Evolutionary conservation across 192 early-diverging fungal genomes (phyloP).

Genomic region (Backusella australiensis): DNA sequence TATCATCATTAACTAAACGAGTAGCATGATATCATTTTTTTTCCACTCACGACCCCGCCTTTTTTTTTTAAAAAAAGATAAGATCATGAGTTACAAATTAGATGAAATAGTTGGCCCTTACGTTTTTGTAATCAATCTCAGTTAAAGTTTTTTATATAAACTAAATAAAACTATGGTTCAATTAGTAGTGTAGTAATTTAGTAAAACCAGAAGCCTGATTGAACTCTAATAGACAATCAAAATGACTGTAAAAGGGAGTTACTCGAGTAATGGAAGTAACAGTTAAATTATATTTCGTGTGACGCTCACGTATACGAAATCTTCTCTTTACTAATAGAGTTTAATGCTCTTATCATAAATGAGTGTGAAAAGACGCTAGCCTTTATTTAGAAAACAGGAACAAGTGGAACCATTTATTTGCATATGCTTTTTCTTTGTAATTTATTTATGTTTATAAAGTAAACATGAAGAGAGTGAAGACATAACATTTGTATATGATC

Average conservation of each 20-base stretch:
- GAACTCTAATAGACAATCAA: not conserved
- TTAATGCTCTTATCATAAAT: not conserved
- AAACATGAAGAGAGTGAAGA: not conserved
- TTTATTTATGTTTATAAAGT: not conserved
- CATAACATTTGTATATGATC: not conserved
- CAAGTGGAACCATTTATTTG: not conserved
- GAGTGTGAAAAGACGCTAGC: not conserved
- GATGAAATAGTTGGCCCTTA: not conserved
- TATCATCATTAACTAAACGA: not conserved
- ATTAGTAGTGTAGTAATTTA: not conserved
- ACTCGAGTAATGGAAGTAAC: not conserved
- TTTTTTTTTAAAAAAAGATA: not conserved
- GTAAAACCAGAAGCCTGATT: not conserved
- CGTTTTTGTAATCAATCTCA: not conserved
- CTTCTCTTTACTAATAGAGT: not conserved
- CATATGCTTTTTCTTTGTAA: not conserved
- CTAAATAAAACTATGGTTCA: not conserved
- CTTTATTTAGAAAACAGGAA: slow-evolving; percentile 1
- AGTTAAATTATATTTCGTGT: not conserved
- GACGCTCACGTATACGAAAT: not conserved
- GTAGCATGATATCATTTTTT: not conserved
- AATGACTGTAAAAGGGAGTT: not conserved
- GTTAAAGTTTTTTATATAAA: not conserved
- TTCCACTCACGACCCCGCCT: not conserved
- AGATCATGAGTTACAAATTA: not conserved